Evolutionary conservation across 1,139 yeast species (phyloP), one percentile per base, ranked within the genome.

Genomic region (Blastobotrys aristatus): DNA sequence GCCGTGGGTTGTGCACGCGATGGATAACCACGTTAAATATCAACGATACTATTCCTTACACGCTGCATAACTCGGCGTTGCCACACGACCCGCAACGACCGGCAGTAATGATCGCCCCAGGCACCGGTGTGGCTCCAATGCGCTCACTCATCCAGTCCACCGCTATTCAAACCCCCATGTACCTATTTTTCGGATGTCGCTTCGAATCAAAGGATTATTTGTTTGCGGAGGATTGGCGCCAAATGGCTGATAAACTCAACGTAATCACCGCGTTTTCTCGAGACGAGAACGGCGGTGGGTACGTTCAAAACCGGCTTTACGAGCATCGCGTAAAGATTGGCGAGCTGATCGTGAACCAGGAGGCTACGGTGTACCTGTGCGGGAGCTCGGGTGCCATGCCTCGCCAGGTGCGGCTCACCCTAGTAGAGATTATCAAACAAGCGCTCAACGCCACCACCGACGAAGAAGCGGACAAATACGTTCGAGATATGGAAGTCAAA

Each of bases 371-470:
- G 4, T 89, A 83, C 62, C 72, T 92, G 2, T 90, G 98, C 70
- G 97, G 98, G 0, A 83, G 96, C 11, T 82, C 95, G 31, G 98
- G 98, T 0, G 79, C 80, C 54, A 94, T 92, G 98, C 98, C 99
- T 0, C 75, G 82, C 33, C 94, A 92, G 62, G 95, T 92, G 1
- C 72, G 95, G 52, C 66, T 84, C 18, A 90, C 97, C 0, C 62
- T 90, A 18, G 73, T 74, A n/a, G 82, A 78, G 29, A 76, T 83
- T 20, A 58, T 88, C 11, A 67, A 69, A 47, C 75, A 76, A 52
- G 62, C 65, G 44, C 49, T 48, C 8, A 8, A 34, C 7, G 7
- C 33, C 20, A 4, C 33, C 20, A 8, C 20, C 14, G 74, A 71
- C 1, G 73, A 69, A 1, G 71, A 71, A 13, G 84, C 90, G 0